Conservation (phyloP, 768 basidiomycete genomes). For the Leccinum disarticulatum region DNA sequence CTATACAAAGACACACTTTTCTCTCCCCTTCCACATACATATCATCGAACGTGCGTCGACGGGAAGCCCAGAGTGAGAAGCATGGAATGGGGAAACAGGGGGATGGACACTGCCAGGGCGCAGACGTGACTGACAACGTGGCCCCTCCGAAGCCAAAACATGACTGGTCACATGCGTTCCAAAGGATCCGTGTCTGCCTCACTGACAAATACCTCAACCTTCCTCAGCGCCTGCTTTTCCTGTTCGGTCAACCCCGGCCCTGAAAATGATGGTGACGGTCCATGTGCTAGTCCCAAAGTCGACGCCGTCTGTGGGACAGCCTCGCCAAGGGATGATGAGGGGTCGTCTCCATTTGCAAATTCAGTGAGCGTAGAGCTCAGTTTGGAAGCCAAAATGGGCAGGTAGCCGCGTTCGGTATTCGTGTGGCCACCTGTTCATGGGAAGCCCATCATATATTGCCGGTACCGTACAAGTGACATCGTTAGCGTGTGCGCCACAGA, state of each 20-base stretch:
- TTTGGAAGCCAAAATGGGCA: constrained; percentile 68
- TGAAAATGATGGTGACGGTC: constrained; percentile 16
- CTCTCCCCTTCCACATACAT: background rate
- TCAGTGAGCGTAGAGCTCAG: constrained; percentile 51
- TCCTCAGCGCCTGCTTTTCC: constrained; percentile 26
- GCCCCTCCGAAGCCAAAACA: background rate
- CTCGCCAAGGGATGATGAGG: background rate
- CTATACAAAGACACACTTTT: background rate
- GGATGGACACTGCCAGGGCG: background rate
- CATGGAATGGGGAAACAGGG: background rate
- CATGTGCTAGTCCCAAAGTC: constrained; percentile 22
- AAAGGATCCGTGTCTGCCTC: constrained; percentile 74
- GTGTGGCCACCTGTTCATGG: constrained; percentile 73
- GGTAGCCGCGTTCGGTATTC: constrained; percentile 93
- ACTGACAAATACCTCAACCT: constrained; percentile 69
- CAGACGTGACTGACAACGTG: background rate
- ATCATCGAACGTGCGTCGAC: constrained; percentile 1
- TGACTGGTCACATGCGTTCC: constrained; percentile 48
- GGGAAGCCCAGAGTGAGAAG: background rate
- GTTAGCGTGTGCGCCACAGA: constrained; percentile 18
- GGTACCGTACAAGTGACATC: constrained; percentile 14
- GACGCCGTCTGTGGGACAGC: constrained; percentile 21
- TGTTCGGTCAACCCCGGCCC: constrained; percentile 32
- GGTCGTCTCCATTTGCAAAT: constrained; percentile 25
- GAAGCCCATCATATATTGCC: constrained; percentile 19